A percentile compares a stretch with the other conserved stretches of the same genome.
These are phyloP conservation scores for Cornus florida DNA, from an alignment of 148 eudicot genomes.

Conservation along the genomic window DNA sequence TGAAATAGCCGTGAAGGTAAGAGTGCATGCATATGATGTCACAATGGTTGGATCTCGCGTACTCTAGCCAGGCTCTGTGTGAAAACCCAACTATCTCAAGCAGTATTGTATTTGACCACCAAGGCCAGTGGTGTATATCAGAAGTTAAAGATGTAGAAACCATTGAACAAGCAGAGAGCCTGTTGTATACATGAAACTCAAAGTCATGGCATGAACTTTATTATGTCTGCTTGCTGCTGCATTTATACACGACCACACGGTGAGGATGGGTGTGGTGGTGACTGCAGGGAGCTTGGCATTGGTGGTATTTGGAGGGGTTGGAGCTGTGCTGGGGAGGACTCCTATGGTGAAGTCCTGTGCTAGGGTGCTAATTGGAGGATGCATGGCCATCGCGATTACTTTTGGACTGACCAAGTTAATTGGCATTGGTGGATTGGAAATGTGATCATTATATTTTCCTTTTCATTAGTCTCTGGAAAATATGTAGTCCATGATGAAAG, in stretches of 20 bases:
- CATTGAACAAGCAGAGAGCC: no score
- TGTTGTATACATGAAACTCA: no score
- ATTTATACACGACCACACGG: constrained; percentile 17
- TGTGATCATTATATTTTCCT: not conserved
- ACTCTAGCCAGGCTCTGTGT: no score
- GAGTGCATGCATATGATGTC: no score
- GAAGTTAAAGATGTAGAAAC: no score
- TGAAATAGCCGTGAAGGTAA: no score
- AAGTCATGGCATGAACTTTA: no score
- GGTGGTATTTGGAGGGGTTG: constrained; percentile 16
- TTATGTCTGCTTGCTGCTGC: constrained; percentile 23
- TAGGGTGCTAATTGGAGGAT: constrained; percentile 20
- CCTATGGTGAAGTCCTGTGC: constrained; percentile 6
- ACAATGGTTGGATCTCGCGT: no score
- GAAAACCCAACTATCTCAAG: no score
- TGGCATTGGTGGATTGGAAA: constrained; percentile 7
- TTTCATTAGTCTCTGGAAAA: not conserved
- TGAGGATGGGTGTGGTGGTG: constrained; percentile 27
- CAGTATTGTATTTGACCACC: no score
- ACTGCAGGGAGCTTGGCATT: constrained; percentile 14
- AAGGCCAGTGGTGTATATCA: no score
- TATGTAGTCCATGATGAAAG: not conserved
- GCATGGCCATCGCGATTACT: constrained; percentile 20
- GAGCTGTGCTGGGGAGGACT: constrained; percentile 14
- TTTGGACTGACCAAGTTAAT: constrained; percentile 20